Evolutionary conservation across 108 stramenopile species (phyloP), one percentile per base, ranked within the genome.

Genomic region (Nitzschia inconspicua): DNA sequence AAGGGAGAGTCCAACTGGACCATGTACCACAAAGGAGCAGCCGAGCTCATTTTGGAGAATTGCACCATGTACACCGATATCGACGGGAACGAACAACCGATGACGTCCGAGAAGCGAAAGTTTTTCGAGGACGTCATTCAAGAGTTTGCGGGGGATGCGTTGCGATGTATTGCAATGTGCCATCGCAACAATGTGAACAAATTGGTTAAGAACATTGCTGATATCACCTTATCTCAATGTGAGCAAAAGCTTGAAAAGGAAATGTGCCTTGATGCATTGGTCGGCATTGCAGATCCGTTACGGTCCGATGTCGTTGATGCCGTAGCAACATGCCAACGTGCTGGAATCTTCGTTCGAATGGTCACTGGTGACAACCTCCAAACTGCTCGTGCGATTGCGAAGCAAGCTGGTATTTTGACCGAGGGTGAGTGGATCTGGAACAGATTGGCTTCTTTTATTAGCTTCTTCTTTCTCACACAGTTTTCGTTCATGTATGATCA

Each of bases 311-410:
- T 98, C 22, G 77, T 88, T 26, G 90, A 81, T 27, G 97, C 97
- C 16, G 94, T 98, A 23, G 75, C 75, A 19, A 82, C 72, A 23
- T 96, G 95, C 72, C 89, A 96, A 72, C 77, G 63, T 16, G 95
- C 96, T 32, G 95, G 95, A 31, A 89, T 98, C 65, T 91, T 91
- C 56, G 97, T 98, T 43, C 84, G 93, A 35, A 97, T 97, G 98
- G 95, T 98, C 22, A 98, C 98, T 31, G 98, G 98, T 19, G 98
- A 98, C 57, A 92, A 96, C 79, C 83, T 95, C 13, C 68, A 86
- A 23, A 98, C 98, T 31, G 98, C 95, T 20, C 60, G 71, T 44
- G 94, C 96, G 43, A 98, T 98, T 76, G 96, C 96, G 10, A 75
- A 83, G 52, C 80, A 95, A 62, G 91, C 94, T 51, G 93, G 92